Conservation (phyloP, 1,284 basidiomycete species). For the Fomes fomentarius region DNA sequence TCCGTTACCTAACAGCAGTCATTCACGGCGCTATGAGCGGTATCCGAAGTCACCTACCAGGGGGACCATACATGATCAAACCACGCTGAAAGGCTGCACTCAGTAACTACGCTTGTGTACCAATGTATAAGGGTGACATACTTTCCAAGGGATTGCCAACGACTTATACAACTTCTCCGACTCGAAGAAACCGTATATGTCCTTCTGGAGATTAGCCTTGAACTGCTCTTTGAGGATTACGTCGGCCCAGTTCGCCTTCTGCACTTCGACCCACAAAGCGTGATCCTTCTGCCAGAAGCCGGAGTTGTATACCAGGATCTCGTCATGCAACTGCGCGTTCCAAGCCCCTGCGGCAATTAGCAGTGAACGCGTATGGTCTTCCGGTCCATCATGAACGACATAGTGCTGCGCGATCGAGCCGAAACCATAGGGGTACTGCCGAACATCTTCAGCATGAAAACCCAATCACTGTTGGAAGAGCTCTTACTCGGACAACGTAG, state of each 20-base stretch:
- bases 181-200: conserved; percentile 78
- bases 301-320: conserved; percentile 78
- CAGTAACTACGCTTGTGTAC: not conserved
- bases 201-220: conserved; percentile 69
- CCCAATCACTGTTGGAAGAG: not conserved
- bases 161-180: conserved; percentile 72
- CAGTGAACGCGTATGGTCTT: conserved; percentile 55
- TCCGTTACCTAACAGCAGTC: conserved; percentile 61
- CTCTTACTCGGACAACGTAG: conserved; percentile 45
- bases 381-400: conserved; percentile 63
- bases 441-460: not conserved
- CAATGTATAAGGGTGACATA: conserved; percentile 24
- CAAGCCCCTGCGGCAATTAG: conserved; percentile 57
- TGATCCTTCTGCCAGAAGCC: conserved; percentile 69
- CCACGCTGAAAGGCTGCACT: conserved; percentile 56
- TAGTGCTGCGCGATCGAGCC: conserved; percentile 43
- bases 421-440: conserved; percentile 51
- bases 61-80: conserved; percentile 73
- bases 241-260: conserved; percentile 75
- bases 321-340: conserved; percentile 57
- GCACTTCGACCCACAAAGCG: conserved; percentile 67
- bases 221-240: conserved; percentile 75
- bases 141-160: conserved; percentile 83
- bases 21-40: not conserved
- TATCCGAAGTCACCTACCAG: conserved; percentile 49